Conservation (phyloP, 2,329 filamentous ascomycete species). For the Fusarium protoensiforme region DNA sequence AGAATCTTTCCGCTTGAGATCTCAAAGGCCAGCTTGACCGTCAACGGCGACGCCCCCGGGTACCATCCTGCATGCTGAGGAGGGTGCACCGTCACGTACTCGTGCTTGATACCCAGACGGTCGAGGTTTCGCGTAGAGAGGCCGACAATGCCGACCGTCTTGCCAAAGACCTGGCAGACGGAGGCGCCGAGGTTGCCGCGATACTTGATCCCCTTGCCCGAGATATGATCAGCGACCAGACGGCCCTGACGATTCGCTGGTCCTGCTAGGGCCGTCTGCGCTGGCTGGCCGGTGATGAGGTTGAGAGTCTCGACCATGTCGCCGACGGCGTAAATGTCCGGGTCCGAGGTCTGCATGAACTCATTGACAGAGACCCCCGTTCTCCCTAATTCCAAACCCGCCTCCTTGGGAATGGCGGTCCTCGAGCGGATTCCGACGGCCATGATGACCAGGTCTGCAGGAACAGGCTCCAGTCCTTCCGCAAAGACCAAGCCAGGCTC, state of each 20-base stretch:
- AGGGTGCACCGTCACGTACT: conserved; percentile 15
- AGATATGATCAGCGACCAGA: conserved; percentile 13
- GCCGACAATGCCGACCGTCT: conserved; percentile 7
- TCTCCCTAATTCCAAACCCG: neutral
- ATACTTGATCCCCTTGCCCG: conserved; percentile 2
- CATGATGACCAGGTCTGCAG: conserved; percentile 11
- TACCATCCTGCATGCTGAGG: conserved; percentile 15
- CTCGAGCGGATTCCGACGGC: conserved; percentile 4
- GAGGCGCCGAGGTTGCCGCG: conserved; percentile 11
- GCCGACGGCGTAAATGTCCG: conserved; percentile 14
- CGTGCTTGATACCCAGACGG: neutral
- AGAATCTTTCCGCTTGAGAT: conserved; percentile 1
- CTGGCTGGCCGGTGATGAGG: neutral
- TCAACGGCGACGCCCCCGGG: neutral
- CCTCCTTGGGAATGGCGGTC: conserved; percentile 1
- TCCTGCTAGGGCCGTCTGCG: conserved; percentile 5
- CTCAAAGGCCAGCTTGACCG: conserved; percentile 10
- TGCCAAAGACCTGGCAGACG: conserved; percentile 10
- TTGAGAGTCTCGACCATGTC: conserved; percentile 20
- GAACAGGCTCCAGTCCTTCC: neutral
- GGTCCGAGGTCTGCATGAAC: conserved; percentile 13
- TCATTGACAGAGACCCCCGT: conserved; percentile 10
- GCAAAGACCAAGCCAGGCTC: neutral
- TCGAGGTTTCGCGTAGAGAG: conserved; percentile 6
- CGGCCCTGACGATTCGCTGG: conserved; percentile 17